Evolutionary conservation across 2,329 filamentous ascomycete species (phyloP), one percentile per base, ranked within the genome.

Genomic region (Pseudocercospora fijiensis): DNA sequence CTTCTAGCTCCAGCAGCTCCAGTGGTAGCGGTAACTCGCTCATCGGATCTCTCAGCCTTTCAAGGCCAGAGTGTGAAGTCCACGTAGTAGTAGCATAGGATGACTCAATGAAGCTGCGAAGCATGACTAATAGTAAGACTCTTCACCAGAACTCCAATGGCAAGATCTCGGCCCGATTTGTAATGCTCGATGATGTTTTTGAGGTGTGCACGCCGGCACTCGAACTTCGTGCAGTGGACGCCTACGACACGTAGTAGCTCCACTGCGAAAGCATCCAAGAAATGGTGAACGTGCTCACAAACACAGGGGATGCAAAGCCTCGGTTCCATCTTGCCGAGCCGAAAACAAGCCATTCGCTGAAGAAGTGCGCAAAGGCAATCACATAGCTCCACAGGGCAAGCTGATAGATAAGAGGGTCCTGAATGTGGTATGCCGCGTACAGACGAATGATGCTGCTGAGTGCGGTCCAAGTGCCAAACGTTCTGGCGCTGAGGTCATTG

Each of bases 391-490:
- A 91, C 69, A 95, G 80, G 16, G 89, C 89, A 63, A 97, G 81
- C 76, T 95, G 85, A 77, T 96, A 97, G 60, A 93, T 82, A 51
- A 85, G 83, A 0, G 85, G 85, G 65, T 91, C 83, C 69, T 86
- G 82, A 67, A 96, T 86, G 76, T 96, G 83, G 79, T 96, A 96
- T 33, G 91, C 90, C 4, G 91, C 91, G 74, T 96, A 96, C 69
- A 92, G 80, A 58, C 93, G 86, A 51, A 96, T 84, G 57, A 96
- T 80, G 63, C 87, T 85, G 5, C 90, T 88, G 63, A 96, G 82
- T 63, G 94, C 84, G 0, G 93, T 96, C 88, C 92, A 97, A 28
- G 91, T 95, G 60, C 90, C 92, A 76, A 96, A 96, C 20, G 91
- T 87, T 67, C 91, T 88, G 26, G 88, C 88, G 10, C 88, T 88